Conservation (phyloP, 2,329 filamentous ascomycete genomes). For the Pseudocercospora macadamiae region DNA sequence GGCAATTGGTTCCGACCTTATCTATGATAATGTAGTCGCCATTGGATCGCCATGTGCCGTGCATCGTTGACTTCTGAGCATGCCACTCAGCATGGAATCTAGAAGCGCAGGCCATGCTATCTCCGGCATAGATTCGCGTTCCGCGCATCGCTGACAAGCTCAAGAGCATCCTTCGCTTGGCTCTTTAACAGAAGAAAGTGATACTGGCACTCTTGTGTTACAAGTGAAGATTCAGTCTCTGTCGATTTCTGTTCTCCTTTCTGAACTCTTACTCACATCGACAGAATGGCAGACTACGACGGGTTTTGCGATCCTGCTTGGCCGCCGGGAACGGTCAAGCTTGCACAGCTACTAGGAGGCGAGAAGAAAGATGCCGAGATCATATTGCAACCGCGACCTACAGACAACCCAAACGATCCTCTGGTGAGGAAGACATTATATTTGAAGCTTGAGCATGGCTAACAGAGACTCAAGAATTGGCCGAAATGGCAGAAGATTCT, state of each 20-base stretch:
- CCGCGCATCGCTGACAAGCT: not conserved
- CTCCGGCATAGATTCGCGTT: not conserved
- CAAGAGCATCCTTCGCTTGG: not conserved
- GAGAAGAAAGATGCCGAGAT: slow-evolving; percentile 29
- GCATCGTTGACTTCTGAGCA: not conserved
- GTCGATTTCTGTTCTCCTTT: not conserved
- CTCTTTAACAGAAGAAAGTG: no score
- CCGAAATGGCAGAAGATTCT: slow-evolving; percentile 43
- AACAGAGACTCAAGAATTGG: slow-evolving; percentile 46
- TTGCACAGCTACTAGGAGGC: slow-evolving; percentile 27
- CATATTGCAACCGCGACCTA: slow-evolving; percentile 44
- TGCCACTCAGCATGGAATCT: not conserved
- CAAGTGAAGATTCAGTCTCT: no score
- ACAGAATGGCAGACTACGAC: slow-evolving; percentile 20
- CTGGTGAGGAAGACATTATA: slow-evolving; percentile 30
- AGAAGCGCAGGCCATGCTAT: not conserved
- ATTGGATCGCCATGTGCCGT: not conserved
- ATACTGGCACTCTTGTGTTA: no score
- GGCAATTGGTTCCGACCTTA: not conserved
- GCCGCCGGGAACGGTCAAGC: slow-evolving; percentile 34
- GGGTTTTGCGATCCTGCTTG: slow-evolving; percentile 32
- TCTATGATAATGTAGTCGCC: not conserved
- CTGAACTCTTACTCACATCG: not conserved
- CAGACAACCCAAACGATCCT: slow-evolving; percentile 44
- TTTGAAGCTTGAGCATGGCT: not conserved